Conservation (phyloP, 371 early-diverging fungal genomes). For the Phascolomyces articulosus region DNA sequence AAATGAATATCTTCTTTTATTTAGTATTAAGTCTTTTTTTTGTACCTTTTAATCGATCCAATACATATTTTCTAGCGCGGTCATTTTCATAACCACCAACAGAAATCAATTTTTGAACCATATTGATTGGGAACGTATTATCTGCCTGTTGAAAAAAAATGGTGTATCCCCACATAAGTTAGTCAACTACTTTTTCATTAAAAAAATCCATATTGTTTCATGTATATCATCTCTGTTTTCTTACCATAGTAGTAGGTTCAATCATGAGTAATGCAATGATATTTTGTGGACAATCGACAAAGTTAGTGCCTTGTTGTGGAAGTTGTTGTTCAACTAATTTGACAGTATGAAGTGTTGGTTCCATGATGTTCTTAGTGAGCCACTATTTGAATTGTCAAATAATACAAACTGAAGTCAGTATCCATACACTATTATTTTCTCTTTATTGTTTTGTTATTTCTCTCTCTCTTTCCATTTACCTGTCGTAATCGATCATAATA, state of each 20-base stretch:
- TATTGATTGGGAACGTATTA: background rate
- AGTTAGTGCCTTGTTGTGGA: slow-evolving; percentile 8
- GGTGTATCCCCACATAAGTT: too few species aligned
- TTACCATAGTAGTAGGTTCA: slow-evolving; percentile 12
- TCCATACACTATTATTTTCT: background rate
- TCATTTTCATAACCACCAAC: slow-evolving; percentile 15
- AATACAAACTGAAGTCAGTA: background rate
- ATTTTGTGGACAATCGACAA: slow-evolving; percentile 17
- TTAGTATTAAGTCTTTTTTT: background rate
- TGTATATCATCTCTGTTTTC: background rate
- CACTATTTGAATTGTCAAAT: slow-evolving; percentile 6
- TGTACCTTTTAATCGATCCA: slow-evolving; percentile 19
- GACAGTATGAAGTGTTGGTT: slow-evolving; percentile 11
- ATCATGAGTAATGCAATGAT: slow-evolving; percentile 16
- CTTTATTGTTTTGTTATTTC: background rate
- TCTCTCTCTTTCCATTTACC: slow-evolving; percentile 6
- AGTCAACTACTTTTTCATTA: background rate
- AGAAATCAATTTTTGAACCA: slow-evolving; percentile 14
- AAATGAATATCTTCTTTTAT: background rate
- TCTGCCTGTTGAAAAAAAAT: slow-evolving; percentile 2
- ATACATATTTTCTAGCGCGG: slow-evolving; percentile 8
- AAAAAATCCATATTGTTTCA: background rate
- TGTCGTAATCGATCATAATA: slow-evolving; percentile 18
- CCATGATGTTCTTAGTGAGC: slow-evolving; percentile 12
- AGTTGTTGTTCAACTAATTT: slow-evolving; percentile 15